Evolutionary conservation across 163 green algal genomes (phyloP).

Genomic region (Scenedesmus sp.): DNA sequence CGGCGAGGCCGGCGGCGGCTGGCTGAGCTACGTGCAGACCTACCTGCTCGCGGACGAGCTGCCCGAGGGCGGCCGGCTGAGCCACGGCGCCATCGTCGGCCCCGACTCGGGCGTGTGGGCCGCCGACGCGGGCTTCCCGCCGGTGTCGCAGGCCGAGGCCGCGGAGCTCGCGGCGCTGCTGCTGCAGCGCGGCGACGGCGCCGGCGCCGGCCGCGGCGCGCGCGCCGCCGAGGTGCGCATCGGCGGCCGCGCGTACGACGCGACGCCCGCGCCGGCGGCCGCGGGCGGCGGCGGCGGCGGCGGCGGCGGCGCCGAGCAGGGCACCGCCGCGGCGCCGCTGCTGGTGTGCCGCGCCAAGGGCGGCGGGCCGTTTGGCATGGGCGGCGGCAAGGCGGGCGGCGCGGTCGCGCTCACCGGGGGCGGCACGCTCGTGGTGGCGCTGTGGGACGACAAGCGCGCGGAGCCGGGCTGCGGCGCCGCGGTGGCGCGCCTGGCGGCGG

Average conservation of each 20-base stretch:
- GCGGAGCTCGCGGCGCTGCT: conserved; percentile 2
- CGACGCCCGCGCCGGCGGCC: background rate
- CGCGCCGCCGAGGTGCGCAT: background rate
- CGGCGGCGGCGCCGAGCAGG: background rate
- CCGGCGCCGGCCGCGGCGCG: too few relatives aligned
- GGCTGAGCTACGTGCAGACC: conserved; percentile 38
- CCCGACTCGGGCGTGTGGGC: conserved; percentile 34
- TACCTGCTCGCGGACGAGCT: conserved; percentile 26
- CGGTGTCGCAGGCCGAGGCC: conserved; percentile 29
- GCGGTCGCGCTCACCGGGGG: background rate
- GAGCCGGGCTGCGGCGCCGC: too few relatives aligned
- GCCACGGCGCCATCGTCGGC: conserved; percentile 33
- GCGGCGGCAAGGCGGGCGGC: conserved; percentile 8
- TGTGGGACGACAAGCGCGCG: too few relatives aligned
- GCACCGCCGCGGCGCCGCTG: conserved; percentile 1
- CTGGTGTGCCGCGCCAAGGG: conserved; percentile 8
- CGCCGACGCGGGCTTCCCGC: conserved; percentile 23
- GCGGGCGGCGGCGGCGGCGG: background rate
- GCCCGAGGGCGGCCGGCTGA: conserved; percentile 17
- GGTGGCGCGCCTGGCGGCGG: too few relatives aligned
- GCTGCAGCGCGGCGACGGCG: background rate
- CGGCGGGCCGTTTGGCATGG: conserved; percentile 4
- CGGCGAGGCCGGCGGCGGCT: background rate
- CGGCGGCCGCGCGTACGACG: conserved; percentile 29
- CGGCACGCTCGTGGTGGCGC: too few relatives aligned